Evolutionary conservation across 2,329 filamentous ascomycete species (phyloP).

Genomic region (Sporothrix sp.): DNA sequence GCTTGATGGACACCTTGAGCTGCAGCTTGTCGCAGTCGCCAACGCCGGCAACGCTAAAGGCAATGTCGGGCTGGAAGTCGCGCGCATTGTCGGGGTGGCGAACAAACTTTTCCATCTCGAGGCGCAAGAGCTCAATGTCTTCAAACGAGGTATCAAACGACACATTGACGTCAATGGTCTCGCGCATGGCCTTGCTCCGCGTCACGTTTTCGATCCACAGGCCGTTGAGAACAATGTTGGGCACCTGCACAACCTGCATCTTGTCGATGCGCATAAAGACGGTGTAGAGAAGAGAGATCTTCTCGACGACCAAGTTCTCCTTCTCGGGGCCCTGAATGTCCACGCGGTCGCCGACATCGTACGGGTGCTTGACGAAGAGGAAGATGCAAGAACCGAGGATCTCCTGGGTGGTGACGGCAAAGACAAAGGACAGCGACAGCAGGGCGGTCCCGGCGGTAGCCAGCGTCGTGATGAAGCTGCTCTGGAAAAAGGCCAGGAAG

Average conservation of each 20-base stretch:
- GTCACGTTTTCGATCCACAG: conserved; percentile 94
- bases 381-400: conserved; percentile 98
- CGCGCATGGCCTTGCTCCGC: conserved; percentile 84
- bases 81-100: conserved; percentile 72
- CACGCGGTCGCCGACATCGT: conserved; percentile 89
- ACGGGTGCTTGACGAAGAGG: conserved; percentile 96
- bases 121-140: conserved; percentile 74
- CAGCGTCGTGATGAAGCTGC: conserved; percentile 72
- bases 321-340: conserved; percentile 54
- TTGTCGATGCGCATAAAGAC: conserved; percentile 78
- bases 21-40: conserved; percentile 81
- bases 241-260: conserved; percentile 71
- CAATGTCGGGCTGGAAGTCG: conserved; percentile 81
- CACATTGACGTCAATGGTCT: conserved; percentile 69
- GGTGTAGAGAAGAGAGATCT: conserved; percentile 88
- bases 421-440: conserved; percentile 93
- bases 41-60: conserved; percentile 67
- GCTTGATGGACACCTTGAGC: conserved; percentile 72
- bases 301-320: conserved; percentile 71
- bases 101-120: conserved; percentile 80
- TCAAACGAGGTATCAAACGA: conserved; percentile 82
- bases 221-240: conserved; percentile 85
- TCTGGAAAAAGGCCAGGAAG: conserved; percentile 83
- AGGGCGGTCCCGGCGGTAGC: conserved; percentile 86
- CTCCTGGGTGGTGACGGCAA: conserved; percentile 84